Percentiles rank a stretch among this genome's conserved stretches.
These are phyloP conservation scores for Kuraishia piskuri DNA, from an alignment of 805 yeast genomes.

Conservation along the genomic window DNA sequence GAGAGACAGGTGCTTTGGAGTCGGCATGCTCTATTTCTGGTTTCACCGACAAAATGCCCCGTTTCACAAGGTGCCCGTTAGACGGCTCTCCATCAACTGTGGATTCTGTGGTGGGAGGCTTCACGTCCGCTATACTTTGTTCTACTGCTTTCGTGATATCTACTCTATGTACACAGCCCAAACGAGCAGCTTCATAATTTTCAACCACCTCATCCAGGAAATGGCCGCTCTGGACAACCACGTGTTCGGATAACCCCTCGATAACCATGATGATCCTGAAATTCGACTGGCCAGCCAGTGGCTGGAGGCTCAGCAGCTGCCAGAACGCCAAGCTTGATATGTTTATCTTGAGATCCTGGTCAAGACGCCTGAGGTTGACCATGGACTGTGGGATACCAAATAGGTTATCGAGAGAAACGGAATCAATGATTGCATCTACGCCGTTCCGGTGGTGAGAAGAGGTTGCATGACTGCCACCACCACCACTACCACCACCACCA, in stretches of 20 bases:
- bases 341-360: slow-evolving; percentile 34
- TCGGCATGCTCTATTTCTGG: background rate
- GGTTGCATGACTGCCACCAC: too few relatives aligned
- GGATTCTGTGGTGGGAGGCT: too few relatives aligned
- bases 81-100: background rate
- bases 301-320: slow-evolving; percentile 51
- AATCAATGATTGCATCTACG: slow-evolving; percentile 4
- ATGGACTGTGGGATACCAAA: slow-evolving; percentile 28
- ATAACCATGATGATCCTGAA: slow-evolving; percentile 41
- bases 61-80: too few relatives aligned
- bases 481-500: too few relatives aligned
- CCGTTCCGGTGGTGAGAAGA: background rate
- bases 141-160: background rate
- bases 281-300: slow-evolving; percentile 39
- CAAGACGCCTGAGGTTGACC: slow-evolving; percentile 24
- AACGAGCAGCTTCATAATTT: slow-evolving; percentile 36
- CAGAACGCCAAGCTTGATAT: slow-evolving; percentile 42
- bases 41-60: background rate
- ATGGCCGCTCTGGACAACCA: slow-evolving; percentile 18
- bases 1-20: background rate
- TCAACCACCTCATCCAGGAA: slow-evolving; percentile 34
- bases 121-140: too few relatives aligned
- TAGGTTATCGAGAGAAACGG: slow-evolving; percentile 13
- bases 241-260: slow-evolving; percentile 16
- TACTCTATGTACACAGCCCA: slow-evolving; percentile 29